Percentiles rank a stretch among this genome's conserved stretches.
Conservation (phyloP, 305 asterid genomes). For the Fraxinus greggii region DNA sequence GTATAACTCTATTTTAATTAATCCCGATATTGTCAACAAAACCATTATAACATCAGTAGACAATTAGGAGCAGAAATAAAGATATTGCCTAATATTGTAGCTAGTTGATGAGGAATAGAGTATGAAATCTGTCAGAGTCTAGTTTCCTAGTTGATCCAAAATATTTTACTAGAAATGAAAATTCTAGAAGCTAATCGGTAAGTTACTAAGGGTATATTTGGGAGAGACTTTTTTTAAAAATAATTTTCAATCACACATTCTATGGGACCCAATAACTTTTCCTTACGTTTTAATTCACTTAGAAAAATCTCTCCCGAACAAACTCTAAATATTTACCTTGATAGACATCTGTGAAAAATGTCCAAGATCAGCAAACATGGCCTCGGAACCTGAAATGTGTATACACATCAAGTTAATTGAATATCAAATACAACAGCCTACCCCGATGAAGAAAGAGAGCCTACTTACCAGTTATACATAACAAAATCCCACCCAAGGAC, state of each 20-base stretch:
- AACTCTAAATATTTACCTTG: conserved; percentile 45
- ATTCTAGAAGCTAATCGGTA: neutral
- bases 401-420: neutral
- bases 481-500: conserved; percentile 87
- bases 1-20: neutral
- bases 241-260: neutral
- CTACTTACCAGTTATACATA: conserved; percentile 72
- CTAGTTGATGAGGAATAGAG: neutral
- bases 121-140: neutral
- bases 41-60: neutral
- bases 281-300: neutral
- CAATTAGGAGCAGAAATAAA: neutral
- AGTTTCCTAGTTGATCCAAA: neutral
- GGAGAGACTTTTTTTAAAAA: neutral
- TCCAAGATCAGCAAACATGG: conserved; percentile 98
- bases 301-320: neutral
- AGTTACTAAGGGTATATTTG: neutral
- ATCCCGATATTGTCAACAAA: neutral
- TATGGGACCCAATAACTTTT: neutral
- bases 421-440: neutral
- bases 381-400: conserved; percentile 69
- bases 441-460: neutral
- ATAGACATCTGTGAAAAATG: conserved; percentile 89
- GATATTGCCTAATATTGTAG: neutral
- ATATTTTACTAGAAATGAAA: neutral